These are phyloP conservation scores for Gautieria morchelliformis DNA, from an alignment of 768 basidiomycete species.

Conservation along the genomic window DNA sequence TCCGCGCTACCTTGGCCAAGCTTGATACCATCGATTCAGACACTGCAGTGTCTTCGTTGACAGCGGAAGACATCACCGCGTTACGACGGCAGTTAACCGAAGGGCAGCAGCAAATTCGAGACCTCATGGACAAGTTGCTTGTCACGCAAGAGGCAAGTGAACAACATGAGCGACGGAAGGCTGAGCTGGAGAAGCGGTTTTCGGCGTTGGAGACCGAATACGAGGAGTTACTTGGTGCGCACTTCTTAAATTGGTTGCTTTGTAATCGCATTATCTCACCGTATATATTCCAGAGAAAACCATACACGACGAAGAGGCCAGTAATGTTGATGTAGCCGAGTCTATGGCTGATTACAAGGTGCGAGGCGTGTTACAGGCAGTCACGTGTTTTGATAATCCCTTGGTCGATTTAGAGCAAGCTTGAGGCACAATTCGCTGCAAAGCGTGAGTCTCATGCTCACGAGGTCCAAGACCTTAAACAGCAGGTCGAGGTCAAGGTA, in stretches of 20 bases:
- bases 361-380: slow-evolving; percentile 11
- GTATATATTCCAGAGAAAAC: slow-evolving; percentile 62
- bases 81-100: slow-evolving; percentile 85
- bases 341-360: slow-evolving; percentile 91
- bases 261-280: neutral
- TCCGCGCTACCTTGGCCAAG: slow-evolving; percentile 75
- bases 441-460: slow-evolving; percentile 83
- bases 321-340: slow-evolving; percentile 68
- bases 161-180: slow-evolving; percentile 66
- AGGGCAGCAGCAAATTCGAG: slow-evolving; percentile 74
- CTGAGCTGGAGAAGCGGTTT: slow-evolving; percentile 81
- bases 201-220: slow-evolving; percentile 83
- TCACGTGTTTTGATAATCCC: slow-evolving; percentile 9
- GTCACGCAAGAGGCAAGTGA: slow-evolving; percentile 92
- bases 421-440: slow-evolving; percentile 87
- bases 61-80: slow-evolving; percentile 68
- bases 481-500: slow-evolving; percentile 76
- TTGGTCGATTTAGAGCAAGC: slow-evolving; percentile 55
- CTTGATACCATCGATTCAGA: slow-evolving; percentile 72
- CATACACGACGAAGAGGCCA: slow-evolving; percentile 80
- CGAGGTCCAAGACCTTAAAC: slow-evolving; percentile 80
- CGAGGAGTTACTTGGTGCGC: slow-evolving; percentile 87
- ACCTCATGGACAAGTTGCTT: slow-evolving; percentile 81
- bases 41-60: slow-evolving; percentile 42
- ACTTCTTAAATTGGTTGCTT: slow-evolving; percentile 9